Evolutionary conservation across 1,139 yeast genomes (phyloP), one percentile per base, ranked within the genome.

Genomic region (Candida labiduridarum): DNA sequence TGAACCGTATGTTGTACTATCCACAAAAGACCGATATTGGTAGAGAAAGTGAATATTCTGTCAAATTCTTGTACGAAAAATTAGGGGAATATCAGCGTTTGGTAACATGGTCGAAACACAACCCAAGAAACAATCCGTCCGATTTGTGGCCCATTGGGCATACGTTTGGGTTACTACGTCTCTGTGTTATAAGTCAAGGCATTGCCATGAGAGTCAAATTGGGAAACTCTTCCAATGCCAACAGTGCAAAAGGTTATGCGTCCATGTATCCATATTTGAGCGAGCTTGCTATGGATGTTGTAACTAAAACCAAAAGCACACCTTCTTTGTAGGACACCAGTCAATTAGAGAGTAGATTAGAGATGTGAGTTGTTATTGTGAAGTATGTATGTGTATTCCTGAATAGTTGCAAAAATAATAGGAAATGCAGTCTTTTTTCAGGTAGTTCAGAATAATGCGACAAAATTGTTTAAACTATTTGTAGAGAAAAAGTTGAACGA

Each of bases 151-250:
- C 66, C 9, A 78, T 80, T 50, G 89, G 87, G 0, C 74, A 71
- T 27, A 85, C 82, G 1, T 84, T 83, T 63, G 87, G 87, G 0
- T 72, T 84, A 49, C 72, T 81, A 47, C 67, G 89, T 42, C 71
- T 84, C 34, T 73, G 82, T 55, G 88, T 85, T 18, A 85, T 85
- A 52, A 72, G 80, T 33, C 90, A 85, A 57, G 90, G 90, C 3
- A 83, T 85, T 52, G 86, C 85, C 10, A 85, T 86, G 69, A 72
- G 90, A 51, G 72, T 76, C 1, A 73, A 77, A 15, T 68, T 75
- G 49, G 88, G 87, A 12, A 79, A 76, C 49, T 89, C 89, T 0
- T 80, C 85, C 34, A 79, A 85, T 45, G 83, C 82, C 0, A 83
- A 81, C 0, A 71, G 75, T 49, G 89, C 89, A 1, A 67, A 67